Base-by-base conservation (phyloP, 2,329 filamentous ascomycete species). In the Alternaria rosae region DNA sequence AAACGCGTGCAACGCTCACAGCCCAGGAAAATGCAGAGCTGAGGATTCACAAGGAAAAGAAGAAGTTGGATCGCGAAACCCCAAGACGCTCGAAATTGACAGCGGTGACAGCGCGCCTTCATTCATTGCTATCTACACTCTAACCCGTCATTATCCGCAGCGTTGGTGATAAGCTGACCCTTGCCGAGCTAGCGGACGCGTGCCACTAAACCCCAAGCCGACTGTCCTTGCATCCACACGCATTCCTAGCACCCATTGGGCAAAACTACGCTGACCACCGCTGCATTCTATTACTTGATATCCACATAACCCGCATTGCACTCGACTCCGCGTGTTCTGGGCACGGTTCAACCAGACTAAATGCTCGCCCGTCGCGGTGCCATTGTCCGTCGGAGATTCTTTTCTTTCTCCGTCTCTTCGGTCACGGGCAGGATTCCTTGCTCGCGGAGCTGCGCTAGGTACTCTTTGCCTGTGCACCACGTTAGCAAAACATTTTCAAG, bases 371-470 rank as follows among this genome's bases (percentile, higher is more conserved):
- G 73, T 66, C 83, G 76, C 12, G 82, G 82, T 65, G 83, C 83
- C 81, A 84, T 85, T n/a, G 83, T 85, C 71, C 83, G 76, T 65
- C 83, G 74, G 70, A 85, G 67, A 70, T 85, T 82, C 79, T 79
- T 82, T 75, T 82, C 77, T 74, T 83, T 83, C 75, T 84, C 82
- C 64, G 81, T 84, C 76, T 82, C 83, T 70, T 81, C 83, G 70
- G 82, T 79, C 7, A 84, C 81, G 15, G 88, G 88, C 67, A 99
- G 81, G 41, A 91, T 86, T 0, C 94, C 94, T 71, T 96, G 86
- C 41, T 92, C 91, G 75, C 89, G 89, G 77, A 98, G 82, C 70
- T 89, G 86, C 55, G 88, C 88, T 67, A 99, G 79, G 76, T 91
- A 97, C 56, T 92, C 88, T 77, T 91, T 90, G 5, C 93, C 62